Conservation (phyloP, 2,329 filamentous ascomycete species). For the Ilyonectria sp. region DNA sequence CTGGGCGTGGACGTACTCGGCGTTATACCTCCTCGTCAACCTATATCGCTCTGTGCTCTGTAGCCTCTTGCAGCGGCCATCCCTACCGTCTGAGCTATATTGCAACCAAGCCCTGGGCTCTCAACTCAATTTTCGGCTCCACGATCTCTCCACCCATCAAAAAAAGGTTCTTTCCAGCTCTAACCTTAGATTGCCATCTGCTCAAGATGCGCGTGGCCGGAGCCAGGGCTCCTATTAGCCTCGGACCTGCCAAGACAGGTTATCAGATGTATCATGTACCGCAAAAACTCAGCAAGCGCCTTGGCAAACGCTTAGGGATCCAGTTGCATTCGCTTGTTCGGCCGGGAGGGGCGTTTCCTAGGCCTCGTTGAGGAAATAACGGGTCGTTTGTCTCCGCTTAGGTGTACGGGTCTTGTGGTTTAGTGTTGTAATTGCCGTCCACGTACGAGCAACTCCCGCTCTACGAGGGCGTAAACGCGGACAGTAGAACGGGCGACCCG, state of each 20-base stretch:
- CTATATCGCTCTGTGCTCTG: background rate
- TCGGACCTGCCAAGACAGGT: constrained; percentile 6
- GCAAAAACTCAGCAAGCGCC: background rate
- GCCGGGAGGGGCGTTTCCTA: background rate
- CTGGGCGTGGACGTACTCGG: background rate
- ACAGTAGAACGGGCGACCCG: background rate
- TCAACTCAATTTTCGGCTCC: background rate
- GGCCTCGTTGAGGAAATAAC: background rate
- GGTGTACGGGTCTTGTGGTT: background rate
- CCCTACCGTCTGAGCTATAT: constrained; percentile 19
- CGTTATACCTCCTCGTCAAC: background rate
- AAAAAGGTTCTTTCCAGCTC: constrained; percentile 22
- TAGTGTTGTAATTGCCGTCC: no score
- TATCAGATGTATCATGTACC: constrained; percentile 22
- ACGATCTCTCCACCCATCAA: background rate
- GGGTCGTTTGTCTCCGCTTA: background rate
- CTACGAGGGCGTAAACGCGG: background rate
- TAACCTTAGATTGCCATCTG: constrained; percentile 29
- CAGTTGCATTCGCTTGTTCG: background rate
- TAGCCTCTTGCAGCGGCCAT: background rate
- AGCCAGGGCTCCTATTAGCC: background rate
- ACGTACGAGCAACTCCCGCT: background rate
- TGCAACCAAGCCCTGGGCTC: background rate
- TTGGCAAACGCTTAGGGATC: background rate
- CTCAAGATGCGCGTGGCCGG: constrained; percentile 7